phyloP scores from a whole-genome alignment of 1,284 basidiomycete genomes.

The Coriolopsis trogii region DNA sequence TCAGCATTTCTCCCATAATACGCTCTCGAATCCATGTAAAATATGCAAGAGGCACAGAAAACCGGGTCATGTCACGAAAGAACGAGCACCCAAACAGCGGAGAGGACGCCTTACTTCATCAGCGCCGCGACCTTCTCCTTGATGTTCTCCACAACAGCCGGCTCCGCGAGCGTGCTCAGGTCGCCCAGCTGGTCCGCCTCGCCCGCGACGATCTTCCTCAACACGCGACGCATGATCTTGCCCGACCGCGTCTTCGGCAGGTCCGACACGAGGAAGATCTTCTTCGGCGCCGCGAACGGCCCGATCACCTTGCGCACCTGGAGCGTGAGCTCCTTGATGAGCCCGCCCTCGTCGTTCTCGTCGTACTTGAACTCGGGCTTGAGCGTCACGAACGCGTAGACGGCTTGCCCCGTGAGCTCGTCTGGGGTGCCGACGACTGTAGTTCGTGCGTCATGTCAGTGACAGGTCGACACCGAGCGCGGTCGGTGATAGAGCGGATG shows the following conservation, averaged over 20 bases:
- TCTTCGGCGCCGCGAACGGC: constrained; percentile 95
- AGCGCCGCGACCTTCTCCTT: constrained; percentile 67
- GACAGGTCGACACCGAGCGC: not conserved
- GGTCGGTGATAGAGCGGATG: not conserved
- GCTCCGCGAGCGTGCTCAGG: constrained; percentile 89
- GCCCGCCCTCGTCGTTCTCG: constrained; percentile 64
- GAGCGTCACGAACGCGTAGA: constrained; percentile 83
- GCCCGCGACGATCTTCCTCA: constrained; percentile 94
- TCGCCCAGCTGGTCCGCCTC: constrained; percentile 95
- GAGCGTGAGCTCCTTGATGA: constrained; percentile 88
- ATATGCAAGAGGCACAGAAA: not conserved
- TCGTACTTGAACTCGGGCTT: constrained; percentile 85
- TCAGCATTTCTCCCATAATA: not conserved
- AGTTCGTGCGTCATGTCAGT: not conserved
- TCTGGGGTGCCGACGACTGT: constrained; percentile 85
- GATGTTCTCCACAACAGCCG: constrained; percentile 80
- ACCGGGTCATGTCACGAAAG: not conserved
- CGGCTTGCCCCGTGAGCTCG: constrained; percentile 88
- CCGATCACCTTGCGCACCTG: constrained; percentile 97
- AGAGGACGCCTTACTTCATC: not conserved
- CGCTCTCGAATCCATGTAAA: not conserved
- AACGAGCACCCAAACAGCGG: too few species aligned
- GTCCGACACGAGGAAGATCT: constrained; percentile 84
- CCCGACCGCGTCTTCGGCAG: constrained; percentile 97
- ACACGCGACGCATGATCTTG: constrained; percentile 94